A percentile compares a stretch with the other conserved stretches of the same genome.
These are phyloP conservation scores for Evansstolkia leycettana DNA, from an alignment of 495 filamentous ascomycete genomes.

Conservation along the genomic window DNA sequence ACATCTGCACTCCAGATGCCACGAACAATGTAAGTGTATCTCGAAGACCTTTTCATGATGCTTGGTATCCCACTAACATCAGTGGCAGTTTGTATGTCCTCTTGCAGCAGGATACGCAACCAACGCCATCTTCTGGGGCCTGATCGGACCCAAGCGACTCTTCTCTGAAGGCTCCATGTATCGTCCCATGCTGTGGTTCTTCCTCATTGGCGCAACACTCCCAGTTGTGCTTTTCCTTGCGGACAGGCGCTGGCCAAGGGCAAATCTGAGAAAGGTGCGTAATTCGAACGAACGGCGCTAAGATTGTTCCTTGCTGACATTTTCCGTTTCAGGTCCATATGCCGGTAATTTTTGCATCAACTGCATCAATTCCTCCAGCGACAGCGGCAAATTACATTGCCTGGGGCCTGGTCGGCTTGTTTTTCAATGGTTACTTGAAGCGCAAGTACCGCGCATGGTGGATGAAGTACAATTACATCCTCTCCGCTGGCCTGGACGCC, in stretches of 20 bases:
- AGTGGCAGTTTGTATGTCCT: constrained; percentile 39
- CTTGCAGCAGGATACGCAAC: constrained; percentile 44
- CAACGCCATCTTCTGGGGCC: constrained; percentile 43
- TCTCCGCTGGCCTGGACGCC: constrained; percentile 72
- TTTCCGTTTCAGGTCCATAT: constrained; percentile 32
- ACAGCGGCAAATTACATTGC: constrained; percentile 44
- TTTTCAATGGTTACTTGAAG: constrained; percentile 22
- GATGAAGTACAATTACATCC: constrained; percentile 82
- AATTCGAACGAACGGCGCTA: constrained; percentile 26
- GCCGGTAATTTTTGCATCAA: constrained; percentile 45
- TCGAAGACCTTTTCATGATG: too few species aligned
- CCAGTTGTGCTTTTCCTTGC: constrained; percentile 43
- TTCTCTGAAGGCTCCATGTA: constrained; percentile 53
- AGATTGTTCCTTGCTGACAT: constrained; percentile 26
- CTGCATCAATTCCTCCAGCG: constrained; percentile 39
- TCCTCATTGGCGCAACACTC: constrained; percentile 43
- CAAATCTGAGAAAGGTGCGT: constrained; percentile 35
- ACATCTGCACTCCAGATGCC: constrained; percentile 38
- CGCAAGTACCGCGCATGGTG: constrained; percentile 42
- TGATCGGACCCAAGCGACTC: constrained; percentile 43
- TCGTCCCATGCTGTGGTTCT: constrained; percentile 41
- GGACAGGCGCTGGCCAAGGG: constrained; percentile 40
- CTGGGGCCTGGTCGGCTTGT: constrained; percentile 42
- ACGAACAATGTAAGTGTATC: constrained; percentile 17
- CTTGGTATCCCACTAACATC: neutral